Percentiles rank a stretch among this genome's conserved stretches.
These are phyloP conservation scores for Carex scoparia DNA, from an alignment of 176 grass and related monocot genomes.

Conservation along the genomic window DNA sequence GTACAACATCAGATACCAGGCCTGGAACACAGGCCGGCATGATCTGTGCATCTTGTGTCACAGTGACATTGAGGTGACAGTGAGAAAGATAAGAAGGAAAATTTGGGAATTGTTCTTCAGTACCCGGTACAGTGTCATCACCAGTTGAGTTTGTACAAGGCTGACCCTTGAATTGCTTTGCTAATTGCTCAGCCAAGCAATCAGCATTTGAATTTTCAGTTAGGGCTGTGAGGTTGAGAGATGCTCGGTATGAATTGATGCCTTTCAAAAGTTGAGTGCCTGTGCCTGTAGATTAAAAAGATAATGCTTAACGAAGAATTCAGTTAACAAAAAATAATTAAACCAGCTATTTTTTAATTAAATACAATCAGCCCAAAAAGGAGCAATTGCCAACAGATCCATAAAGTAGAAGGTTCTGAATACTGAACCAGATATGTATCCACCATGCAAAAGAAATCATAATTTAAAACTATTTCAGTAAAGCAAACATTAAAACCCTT, in stretches of 20 bases:
- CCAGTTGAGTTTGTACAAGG: slow-evolving; percentile 85
- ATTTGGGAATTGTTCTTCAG: slow-evolving; percentile 75
- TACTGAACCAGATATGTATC: background rate
- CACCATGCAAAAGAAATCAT: background rate
- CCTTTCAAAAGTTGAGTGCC: slow-evolving; percentile 65
- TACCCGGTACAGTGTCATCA: slow-evolving; percentile 77
- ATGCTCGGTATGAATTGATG: slow-evolving; percentile 73
- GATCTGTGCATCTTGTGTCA: slow-evolving; percentile 60
- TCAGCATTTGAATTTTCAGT: slow-evolving; percentile 64
- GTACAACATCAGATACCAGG: slow-evolving; percentile 45
- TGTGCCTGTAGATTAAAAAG: slow-evolving; percentile 31
- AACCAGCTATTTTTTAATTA: background rate
- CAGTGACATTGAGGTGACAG: slow-evolving; percentile 81
- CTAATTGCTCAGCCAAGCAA: slow-evolving; percentile 79
- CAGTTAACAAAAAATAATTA: background rate
- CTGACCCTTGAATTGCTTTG: slow-evolving; percentile 66
- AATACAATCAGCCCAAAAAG: background rate
- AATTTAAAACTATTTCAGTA: background rate
- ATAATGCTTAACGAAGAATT: background rate
- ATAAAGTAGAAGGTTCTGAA: background rate
- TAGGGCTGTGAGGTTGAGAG: slow-evolving; percentile 63
- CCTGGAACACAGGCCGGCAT: slow-evolving; percentile 78
- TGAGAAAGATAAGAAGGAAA: slow-evolving; percentile 50
- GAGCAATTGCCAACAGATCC: background rate
- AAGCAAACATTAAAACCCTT: background rate